Evolutionary conservation across 768 basidiomycete species (phyloP), one percentile per base, ranked within the genome.

Genomic region (Phlegmacium glaucopus): DNA sequence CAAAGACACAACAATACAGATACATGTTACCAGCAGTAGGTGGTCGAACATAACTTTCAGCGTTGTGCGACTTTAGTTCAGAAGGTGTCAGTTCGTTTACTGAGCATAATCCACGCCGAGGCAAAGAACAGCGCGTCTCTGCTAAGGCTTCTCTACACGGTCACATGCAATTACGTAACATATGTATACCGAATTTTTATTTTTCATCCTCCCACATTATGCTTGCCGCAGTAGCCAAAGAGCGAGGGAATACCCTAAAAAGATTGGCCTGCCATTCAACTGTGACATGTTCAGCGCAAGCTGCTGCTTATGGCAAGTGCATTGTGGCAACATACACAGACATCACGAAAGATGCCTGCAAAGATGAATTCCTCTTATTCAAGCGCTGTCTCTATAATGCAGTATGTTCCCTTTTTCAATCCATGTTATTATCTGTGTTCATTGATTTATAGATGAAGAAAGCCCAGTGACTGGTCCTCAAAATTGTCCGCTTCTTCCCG

Each of bases 231-330:
- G 56, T 60, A 50, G 50, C 66, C 37, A 54, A 66, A 34, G 52
- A 69, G 35, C 61, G 69, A 15, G 61, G 64, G 27, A 72, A 68
- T 9, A 85, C 85, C 18, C 60, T 91, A 35, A 73, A 78, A 51
- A 76, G 80, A 18, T 68, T 91, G 17, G 89, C 87, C n/a, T 53
- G 79, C 15, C 81, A 85, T 54, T 77, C 87, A 3, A 89, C 87
- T 2, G 74, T 76, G 3, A 88, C 87, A 12, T 90, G 89, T 57
- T 71, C 85, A 8, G 51, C 72, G 6, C 79, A 93, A 60, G 93
- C 94, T 22, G 65, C 80, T 4, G 72, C 68, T 5, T 99, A 99
- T 62, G 95, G 92, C 17, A 86, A 86, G 71, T 99, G 95, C 67
- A 83, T 98, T 39, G 71, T 87, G 25, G 78, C 81, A 1, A 79